Conservation (phyloP, 2,329 filamentous ascomycete genomes). For the Leptodontidium sp. region DNA sequence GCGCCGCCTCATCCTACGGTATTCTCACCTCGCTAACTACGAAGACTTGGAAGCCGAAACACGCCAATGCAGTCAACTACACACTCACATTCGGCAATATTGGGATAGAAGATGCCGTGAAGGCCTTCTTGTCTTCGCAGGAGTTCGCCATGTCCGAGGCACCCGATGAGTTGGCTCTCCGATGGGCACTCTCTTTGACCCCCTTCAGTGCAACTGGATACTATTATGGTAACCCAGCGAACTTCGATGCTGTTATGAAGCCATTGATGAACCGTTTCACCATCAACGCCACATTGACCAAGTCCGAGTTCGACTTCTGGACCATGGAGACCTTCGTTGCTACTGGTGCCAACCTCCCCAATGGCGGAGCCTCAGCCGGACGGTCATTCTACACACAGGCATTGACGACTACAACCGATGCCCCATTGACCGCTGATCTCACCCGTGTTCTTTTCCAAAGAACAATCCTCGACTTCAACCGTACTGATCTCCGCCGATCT, state of each 20-base stretch:
- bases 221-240: conserved; percentile 28
- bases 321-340: conserved; percentile 19
- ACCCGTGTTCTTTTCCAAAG: conserved; percentile 22
- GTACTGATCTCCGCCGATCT: conserved; percentile 24
- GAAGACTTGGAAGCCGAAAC: conserved; percentile 26
- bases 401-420: conserved; percentile 22
- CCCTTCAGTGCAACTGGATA: conserved; percentile 27
- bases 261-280: conserved; percentile 28
- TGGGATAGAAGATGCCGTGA: background rate
- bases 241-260: conserved; percentile 23
- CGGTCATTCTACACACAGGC: conserved; percentile 29
- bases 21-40: conserved; percentile 29
- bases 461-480: conserved; percentile 27
- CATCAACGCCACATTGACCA: conserved; percentile 17
- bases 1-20: conserved; percentile 29
- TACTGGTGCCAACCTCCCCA: conserved; percentile 20
- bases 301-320: conserved; percentile 27
- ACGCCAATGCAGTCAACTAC: conserved; percentile 25
- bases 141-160: conserved; percentile 30
- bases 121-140: conserved; percentile 22
- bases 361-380: conserved; percentile 16
- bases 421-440: conserved; percentile 29
- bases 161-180: conserved; percentile 30
- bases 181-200: conserved; percentile 19
- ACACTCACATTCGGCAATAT: conserved; percentile 10